Conservation (phyloP, 352 stramenopile species). For the Globisporangium solare region DNA sequence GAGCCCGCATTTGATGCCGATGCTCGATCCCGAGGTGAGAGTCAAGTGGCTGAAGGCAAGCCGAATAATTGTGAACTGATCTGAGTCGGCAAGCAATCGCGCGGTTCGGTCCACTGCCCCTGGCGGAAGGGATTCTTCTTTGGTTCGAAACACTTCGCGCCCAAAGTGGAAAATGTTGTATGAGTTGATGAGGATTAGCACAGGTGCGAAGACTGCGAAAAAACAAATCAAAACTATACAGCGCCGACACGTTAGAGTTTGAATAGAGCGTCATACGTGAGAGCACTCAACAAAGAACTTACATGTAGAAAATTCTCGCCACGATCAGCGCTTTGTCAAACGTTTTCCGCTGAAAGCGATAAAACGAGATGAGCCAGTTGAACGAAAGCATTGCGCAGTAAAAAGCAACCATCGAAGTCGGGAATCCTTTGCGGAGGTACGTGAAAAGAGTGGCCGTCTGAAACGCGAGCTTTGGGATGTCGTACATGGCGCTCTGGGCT, state of each 20-base stretch:
- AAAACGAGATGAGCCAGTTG: slow-evolving; percentile 48
- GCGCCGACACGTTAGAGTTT: neutral
- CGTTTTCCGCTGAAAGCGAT: slow-evolving; percentile 35
- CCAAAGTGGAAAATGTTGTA: slow-evolving; percentile 41
- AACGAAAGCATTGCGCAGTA: slow-evolving; percentile 31
- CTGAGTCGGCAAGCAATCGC: slow-evolving; percentile 39
- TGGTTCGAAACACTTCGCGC: slow-evolving; percentile 28
- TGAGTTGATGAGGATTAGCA: slow-evolving; percentile 37
- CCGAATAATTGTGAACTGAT: slow-evolving; percentile 32
- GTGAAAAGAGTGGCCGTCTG: slow-evolving; percentile 36
- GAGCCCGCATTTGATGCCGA: slow-evolving; percentile 14
- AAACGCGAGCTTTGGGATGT: slow-evolving; percentile 45
- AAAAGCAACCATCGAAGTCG: slow-evolving; percentile 27
- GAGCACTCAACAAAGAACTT: neutral
- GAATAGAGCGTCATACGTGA: neutral
- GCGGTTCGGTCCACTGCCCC: slow-evolving; percentile 34
- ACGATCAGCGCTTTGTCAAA: slow-evolving; percentile 29
- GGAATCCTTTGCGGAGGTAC: slow-evolving; percentile 46
- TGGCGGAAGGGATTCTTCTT: slow-evolving; percentile 21
- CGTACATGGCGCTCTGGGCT: slow-evolving; percentile 29
- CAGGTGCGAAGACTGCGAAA: slow-evolving; percentile 52
- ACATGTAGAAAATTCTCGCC: slow-evolving; percentile 31
- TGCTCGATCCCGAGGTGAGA: slow-evolving; percentile 22
- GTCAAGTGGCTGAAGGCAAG: slow-evolving; percentile 44
- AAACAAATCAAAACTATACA: slow-evolving; percentile 47